Base-by-base conservation (phyloP, 2,329 filamentous ascomycete genomes). In the Beauveria rudraprayagi region DNA sequence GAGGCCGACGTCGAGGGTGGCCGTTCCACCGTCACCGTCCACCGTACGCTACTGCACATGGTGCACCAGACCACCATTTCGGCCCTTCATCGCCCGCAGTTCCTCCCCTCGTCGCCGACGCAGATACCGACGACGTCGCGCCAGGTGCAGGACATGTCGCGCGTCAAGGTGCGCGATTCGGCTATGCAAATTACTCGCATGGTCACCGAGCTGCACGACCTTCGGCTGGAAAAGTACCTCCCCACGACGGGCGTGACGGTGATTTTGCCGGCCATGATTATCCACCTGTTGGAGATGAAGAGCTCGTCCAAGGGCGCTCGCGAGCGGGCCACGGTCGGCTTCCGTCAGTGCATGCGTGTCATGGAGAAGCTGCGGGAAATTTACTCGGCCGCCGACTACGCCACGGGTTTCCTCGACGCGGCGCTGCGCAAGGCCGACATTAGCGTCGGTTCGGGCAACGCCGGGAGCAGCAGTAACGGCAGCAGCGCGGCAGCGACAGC, bases 311-410 rank as follows among this genome's bases (percentile, higher is more conserved):
- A 85, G 17, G 83, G 86, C 60, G 86, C 88, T 3, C 85, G 91
- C 19, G 83, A 89, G 63, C 81, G 84, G 47, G 92, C 90, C 52
- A 82, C 92, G 26, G 84, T 87, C 62, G 90, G 91, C 22, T 96
- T 96, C 77, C 89, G 88, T 67, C 88, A 92, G 71, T 97, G 93
- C 76, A 96, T 97, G 91, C 84, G 87, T 52, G 91, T 96, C 62
- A 89, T 97, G 80, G 87, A 92, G 71, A 88, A 88, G 65, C 81
- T 97, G 19, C 86, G 92, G 43, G 91, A 96, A 69, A 90, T 92
- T 34, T 97, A 97, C 69, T 87, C 92, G 0, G 92, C 92, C 0
- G 93, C 93, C n/a, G 92, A 97, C 73, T 96, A 94, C 68, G 92
- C 91, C n/a, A 93, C 90, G 1, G 90, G 90, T 2, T 97, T 97